A percentile compares a stretch with the other conserved stretches of the same genome.
Evolutionary conservation across 768 basidiomycete species (phyloP).

Genomic region (Phaffia tasmanica): DNA sequence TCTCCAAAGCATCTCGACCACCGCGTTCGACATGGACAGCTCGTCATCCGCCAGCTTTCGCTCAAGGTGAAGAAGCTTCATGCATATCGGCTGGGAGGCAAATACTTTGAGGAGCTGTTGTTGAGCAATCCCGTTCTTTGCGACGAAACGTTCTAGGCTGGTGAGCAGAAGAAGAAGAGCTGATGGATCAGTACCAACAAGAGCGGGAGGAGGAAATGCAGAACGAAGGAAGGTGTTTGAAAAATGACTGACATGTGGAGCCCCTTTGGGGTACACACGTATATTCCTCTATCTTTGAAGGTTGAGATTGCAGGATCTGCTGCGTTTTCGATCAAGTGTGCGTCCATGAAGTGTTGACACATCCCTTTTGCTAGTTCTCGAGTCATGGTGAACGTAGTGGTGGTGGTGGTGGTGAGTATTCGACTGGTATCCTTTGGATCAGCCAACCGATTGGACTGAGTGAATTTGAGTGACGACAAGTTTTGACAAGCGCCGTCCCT

Average conservation of each 20-base stretch:
- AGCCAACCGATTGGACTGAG: constrained; percentile 94
- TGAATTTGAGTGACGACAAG: constrained; percentile 89
- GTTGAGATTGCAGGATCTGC: constrained; percentile 74
- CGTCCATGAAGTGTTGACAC: constrained; percentile 99
- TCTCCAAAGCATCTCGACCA: constrained; percentile 87
- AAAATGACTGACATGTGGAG: constrained; percentile 58
- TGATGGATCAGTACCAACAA: not conserved
- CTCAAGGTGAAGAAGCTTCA: constrained; percentile 95
- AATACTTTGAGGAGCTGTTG: constrained; percentile 86
- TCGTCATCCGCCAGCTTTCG: constrained; percentile 86
- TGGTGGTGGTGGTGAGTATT: constrained; percentile 97
- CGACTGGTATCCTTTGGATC: constrained; percentile 96
- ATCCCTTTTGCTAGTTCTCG: constrained; percentile 99
- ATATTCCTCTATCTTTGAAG: constrained; percentile 97
- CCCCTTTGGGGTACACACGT: constrained; percentile 90
- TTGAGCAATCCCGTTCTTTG: constrained; percentile 94
- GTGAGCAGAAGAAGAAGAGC: not conserved
- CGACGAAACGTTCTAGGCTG: constrained; percentile 89
- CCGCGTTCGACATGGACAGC: constrained; percentile 86
- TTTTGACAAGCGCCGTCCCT: constrained; percentile 94
- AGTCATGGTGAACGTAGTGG: constrained; percentile 98
- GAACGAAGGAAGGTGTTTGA: not conserved
- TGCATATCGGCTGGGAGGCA: constrained; percentile 72
- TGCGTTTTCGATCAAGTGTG: constrained; percentile 92
- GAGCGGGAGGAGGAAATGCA: not conserved